Conservation (phyloP, 306 rosid genomes). For the Astragalus glycyphyllos region DNA sequence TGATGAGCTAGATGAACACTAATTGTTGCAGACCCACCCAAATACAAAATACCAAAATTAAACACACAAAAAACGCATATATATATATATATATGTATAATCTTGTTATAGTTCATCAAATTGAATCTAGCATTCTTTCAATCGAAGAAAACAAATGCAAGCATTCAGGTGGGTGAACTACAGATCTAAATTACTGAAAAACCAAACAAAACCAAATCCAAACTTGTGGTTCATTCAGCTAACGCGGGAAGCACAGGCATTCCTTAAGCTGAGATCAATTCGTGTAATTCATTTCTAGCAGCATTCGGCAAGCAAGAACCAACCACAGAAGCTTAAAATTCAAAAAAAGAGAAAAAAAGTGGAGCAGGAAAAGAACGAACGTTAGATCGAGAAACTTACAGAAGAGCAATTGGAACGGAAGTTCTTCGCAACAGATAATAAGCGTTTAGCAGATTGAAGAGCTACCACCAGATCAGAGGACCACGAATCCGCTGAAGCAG, state of each 20-base stretch:
- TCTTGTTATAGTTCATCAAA: conserved; percentile 12
- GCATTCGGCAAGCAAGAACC: background rate
- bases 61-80: background rate
- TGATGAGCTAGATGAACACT: conserved; percentile 18
- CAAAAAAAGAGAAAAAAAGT: background rate
- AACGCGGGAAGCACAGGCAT: background rate
- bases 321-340: conserved; percentile 3
- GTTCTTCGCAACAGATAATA: conserved; percentile 59
- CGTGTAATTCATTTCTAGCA: background rate
- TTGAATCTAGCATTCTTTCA: conserved; percentile 1
- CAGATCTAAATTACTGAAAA: conserved; percentile 45
- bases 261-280: background rate
- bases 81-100: background rate
- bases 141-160: background rate
- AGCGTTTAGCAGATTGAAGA: conserved; percentile 72
- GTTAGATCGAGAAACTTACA: conserved; percentile 52
- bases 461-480: conserved; percentile 70
- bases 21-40: background rate
- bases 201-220: background rate
- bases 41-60: background rate
- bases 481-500: conserved; percentile 54
- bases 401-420: conserved; percentile 60
- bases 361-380: background rate
- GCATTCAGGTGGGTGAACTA: background rate
- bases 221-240: background rate